These are phyloP conservation scores for Escallonia herrerae DNA, from an alignment of 129 eudicot species.

Conservation along the genomic window DNA sequence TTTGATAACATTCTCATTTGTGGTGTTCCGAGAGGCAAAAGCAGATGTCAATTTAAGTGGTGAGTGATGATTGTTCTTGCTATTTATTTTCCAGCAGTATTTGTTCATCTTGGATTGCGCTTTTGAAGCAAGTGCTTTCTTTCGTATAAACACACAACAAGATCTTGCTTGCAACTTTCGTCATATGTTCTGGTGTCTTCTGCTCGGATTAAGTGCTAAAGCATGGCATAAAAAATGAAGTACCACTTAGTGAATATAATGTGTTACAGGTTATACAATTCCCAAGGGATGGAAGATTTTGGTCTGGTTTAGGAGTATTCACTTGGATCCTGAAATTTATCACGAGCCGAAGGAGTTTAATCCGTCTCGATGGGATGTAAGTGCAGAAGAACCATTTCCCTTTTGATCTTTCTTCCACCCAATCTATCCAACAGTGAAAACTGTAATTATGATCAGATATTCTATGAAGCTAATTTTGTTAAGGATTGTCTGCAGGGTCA, in stretches of 20 bases:
- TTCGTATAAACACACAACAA: not conserved
- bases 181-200: too few relatives aligned
- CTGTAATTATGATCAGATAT: not conserved
- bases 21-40: constrained; percentile 81
- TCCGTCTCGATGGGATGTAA: constrained; percentile 90
- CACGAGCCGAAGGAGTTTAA: constrained; percentile 53
- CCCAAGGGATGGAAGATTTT: constrained; percentile 92
- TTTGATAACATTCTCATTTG: constrained; percentile 59
- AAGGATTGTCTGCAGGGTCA: constrained; percentile 29
- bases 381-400: constrained; percentile 12
- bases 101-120: not conserved
- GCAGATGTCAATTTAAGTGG: constrained; percentile 56
- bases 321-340: constrained; percentile 50
- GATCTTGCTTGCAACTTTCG: not conserved
- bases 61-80: constrained; percentile 12
- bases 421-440: too few relatives aligned
- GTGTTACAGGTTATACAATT: constrained; percentile 53
- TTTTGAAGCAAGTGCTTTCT: not conserved
- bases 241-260: not conserved
- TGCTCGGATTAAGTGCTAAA: too few relatives aligned
- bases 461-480: not conserved
- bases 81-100: not conserved
- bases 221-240: not conserved
- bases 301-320: constrained; percentile 72
- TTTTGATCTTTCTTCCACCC: too few relatives aligned